Percentiles rank a stretch among this genome's conserved stretches.
Evolutionary conservation across 768 basidiomycete genomes (phyloP).

Genomic region (Zangia roseola): DNA sequence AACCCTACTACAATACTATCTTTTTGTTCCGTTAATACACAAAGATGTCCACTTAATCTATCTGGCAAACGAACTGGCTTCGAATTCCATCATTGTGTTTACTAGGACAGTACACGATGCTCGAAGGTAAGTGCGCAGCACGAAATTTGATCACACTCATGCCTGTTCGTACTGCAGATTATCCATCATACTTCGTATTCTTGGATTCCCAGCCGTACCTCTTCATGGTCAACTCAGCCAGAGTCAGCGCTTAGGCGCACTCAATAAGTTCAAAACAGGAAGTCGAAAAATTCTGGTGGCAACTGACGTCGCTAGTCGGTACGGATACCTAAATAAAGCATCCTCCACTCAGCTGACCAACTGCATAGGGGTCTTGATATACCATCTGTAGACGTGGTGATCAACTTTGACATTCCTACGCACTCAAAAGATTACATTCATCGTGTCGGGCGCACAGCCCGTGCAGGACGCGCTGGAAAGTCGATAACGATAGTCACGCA

Average conservation of each 20-base stretch:
- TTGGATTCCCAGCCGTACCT: conserved; percentile 94
- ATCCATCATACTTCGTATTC: conserved; percentile 82
- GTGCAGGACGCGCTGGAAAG: conserved; percentile 96
- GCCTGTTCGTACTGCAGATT: conserved; percentile 44
- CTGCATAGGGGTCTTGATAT: conserved; percentile 83
- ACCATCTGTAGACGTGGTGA: conserved; percentile 91
- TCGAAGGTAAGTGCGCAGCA: conserved; percentile 50
- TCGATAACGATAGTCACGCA: conserved; percentile 97
- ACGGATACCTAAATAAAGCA: conserved; percentile 20
- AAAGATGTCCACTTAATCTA: conserved; percentile 92
- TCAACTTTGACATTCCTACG: conserved; percentile 97
- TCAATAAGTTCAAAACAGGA: conserved; percentile 94
- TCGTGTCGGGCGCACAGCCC: conserved; percentile 94
- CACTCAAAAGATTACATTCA: conserved; percentile 99
- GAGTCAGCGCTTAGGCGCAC: conserved; percentile 87
- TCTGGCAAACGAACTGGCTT: conserved; percentile 83
- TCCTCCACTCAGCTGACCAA: conserved; percentile 4
- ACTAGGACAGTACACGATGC: conserved; percentile 95
- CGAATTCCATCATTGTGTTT: conserved; percentile 94
- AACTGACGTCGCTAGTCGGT: conserved; percentile 95
- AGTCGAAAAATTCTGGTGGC: conserved; percentile 90
- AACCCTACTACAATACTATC: conserved; percentile 92
- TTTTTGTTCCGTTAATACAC: conserved; percentile 86
- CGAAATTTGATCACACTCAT: not conserved
- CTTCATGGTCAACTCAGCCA: conserved; percentile 95